Conservation (phyloP, 306 rosid species). For the Biancaea sappan region DNA sequence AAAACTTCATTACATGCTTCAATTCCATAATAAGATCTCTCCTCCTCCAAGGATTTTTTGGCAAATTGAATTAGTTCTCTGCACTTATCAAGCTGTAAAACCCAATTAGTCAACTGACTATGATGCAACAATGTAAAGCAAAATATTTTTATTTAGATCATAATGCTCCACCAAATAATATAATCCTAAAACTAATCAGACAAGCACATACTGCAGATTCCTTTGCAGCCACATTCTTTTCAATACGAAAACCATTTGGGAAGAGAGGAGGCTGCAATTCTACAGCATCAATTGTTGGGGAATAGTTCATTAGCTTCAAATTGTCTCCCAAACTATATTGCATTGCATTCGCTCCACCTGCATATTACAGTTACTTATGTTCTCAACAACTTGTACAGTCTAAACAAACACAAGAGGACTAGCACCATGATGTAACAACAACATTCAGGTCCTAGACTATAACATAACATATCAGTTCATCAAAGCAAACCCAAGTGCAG, state of each 20-base stretch:
- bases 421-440: conserved; percentile 17
- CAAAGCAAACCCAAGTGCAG: conserved; percentile 21
- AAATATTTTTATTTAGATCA: background rate
- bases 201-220: conserved; percentile 42
- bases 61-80: conserved; percentile 70
- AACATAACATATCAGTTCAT: conserved; percentile 28
- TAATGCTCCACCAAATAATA: conserved; percentile 21
- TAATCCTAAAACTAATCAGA: conserved; percentile 8
- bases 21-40: conserved; percentile 60
- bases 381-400: conserved; percentile 30
- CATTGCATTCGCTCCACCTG: conserved; percentile 71
- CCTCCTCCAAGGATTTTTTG: conserved; percentile 58
- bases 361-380: conserved; percentile 23
- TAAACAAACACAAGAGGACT: conserved; percentile 22
- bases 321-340: conserved; percentile 79
- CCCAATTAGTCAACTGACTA: conserved; percentile 40
- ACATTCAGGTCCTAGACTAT: conserved; percentile 26
- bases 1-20: conserved; percentile 91
- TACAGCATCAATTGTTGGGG: conserved; percentile 56
- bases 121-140: conserved; percentile 29
- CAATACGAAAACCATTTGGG: conserved; percentile 49
- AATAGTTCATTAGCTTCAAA: conserved; percentile 65
- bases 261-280: conserved; percentile 50
- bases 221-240: conserved; percentile 48
- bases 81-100: conserved; percentile 78